Evolutionary conservation across 2,329 filamentous ascomycete species (phyloP).

Genomic region (Colletotrichum sp.): DNA sequence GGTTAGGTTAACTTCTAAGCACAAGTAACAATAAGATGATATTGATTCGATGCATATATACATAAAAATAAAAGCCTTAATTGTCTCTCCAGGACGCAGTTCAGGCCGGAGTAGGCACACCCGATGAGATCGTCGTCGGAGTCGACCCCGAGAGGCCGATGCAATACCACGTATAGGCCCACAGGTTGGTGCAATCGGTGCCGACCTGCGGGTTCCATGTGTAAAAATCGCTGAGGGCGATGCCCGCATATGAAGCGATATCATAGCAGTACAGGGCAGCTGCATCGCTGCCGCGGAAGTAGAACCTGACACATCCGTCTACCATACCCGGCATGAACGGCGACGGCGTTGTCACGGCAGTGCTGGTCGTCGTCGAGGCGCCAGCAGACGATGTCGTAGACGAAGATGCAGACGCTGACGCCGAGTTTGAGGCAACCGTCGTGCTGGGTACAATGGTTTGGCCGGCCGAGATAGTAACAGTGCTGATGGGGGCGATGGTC

Average conservation of each 20-base stretch:
- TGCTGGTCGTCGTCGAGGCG: neutral
- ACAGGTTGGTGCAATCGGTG: neutral
- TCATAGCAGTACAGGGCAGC: neutral
- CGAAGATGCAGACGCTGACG: neutral
- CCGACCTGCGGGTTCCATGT: neutral
- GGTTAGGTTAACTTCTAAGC: neutral
- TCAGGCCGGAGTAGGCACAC: neutral
- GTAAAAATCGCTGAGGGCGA: conserved; percentile 18
- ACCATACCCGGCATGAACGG: neutral
- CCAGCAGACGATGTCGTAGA: neutral
- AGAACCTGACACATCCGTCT: neutral
- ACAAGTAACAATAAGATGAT: neutral
- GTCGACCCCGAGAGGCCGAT: neutral
- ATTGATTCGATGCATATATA: neutral
- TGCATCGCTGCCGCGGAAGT: neutral
- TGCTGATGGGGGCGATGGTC: neutral
- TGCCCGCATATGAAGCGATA: neutral
- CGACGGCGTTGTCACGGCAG: neutral
- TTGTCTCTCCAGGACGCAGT: neutral
- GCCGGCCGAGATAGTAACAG: neutral
- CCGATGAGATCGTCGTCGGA: neutral
- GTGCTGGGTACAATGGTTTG: neutral
- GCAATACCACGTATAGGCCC: neutral
- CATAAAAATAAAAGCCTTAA: neutral
- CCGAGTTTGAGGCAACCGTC: neutral